Evolutionary conservation across 2,329 filamentous ascomycete genomes (phyloP), one percentile per base, ranked within the genome.

Genomic region (Rhynchosporium agropyri): DNA sequence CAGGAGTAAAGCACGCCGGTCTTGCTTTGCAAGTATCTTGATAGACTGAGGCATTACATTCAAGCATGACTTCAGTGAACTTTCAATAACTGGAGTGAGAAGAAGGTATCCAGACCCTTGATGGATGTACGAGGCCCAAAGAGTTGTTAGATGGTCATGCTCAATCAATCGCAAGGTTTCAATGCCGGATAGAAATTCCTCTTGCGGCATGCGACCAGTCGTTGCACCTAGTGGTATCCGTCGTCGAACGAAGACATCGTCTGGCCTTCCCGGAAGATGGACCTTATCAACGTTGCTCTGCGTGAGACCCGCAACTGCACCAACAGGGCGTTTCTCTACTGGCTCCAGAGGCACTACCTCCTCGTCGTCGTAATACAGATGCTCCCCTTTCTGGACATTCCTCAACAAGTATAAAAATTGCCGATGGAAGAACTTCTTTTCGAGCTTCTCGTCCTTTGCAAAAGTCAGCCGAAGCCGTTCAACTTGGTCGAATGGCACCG

Each of bases 391-490:
- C 51, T 81, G 79, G 4, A 92, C 74, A 42, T 85, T 83, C 63
- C 84, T 83, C 28, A 92, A 77, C n/a, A 92, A 77, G 70, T 90
- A 92, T 48, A 83, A 79, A 68, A 89, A 91, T 71, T 93, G 90
- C 45, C 84, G 84, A 49, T 84, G 79, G 73, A 87, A 89, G 73
- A 92, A 92, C 68, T 81, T 87, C 73, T 79, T 83, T 69, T 90
- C 87, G n/a, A 89, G 72, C 61, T 81, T 83, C 63, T 86, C 83
- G 72, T 91, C 84, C 56, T 80, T 82, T 29, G 79, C 76, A 28
- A 82, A 80, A 0, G 85, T 85, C 49, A 91, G 77, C 36, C 82
- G 80, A 20, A 92, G 81, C 53, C 83, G 83, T 68, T 83, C 81
- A 51, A 92, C 82, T 63, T 89, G 84, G 57, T 89, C 86, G 59